Evolutionary conservation across 139 green algal species (phyloP), one percentile per base, ranked within the genome.

Genomic region (Raphidocelis subcapitata): DNA sequence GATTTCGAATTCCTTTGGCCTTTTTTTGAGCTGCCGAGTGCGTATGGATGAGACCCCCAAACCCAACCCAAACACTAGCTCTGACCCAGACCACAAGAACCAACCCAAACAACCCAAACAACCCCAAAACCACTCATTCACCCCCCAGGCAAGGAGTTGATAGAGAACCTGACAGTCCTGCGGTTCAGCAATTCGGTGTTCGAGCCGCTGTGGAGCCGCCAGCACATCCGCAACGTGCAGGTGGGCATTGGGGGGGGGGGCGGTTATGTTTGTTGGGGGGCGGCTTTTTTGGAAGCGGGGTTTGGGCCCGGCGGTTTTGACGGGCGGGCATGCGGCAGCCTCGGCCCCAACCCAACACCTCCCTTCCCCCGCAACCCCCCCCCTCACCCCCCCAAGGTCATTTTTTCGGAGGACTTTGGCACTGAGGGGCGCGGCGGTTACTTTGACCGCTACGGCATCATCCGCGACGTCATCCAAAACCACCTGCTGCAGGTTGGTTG

Each of bases 391-490:
- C 35, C 94, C 91, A 71, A 87, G 89, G 92, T 99, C 75, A 97
- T 97, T 44, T 99, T 99, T 85, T 93, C 77, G 47, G 96, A 99
- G 79, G 86, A 98, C 81, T 99, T 98, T 87, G 96, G 96, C 71
- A 99, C 96, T 5, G 93, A 99, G 83, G 93, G 92, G 5, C 85
- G 92, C 15, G 96, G 96, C 24, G 96, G 96, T 26, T 99, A 99
- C 86, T 99, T 99, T 87, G 96, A 99, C 86, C 81, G 97, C 74
- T 99, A 98, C 77, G 96, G 96, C 82, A 99, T 99, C 85, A 95
- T 99, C 75, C 88, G 96, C 12, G 96, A 99, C 81, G 96, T 99
- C 71, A 98, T 99, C 76, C 96, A 99, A 79, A 99, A 99, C 83
- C 96, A 99, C 76, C 82, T 99, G 69, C 84, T 99, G 69, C 91